Evolutionary conservation across 2,329 filamentous ascomycete species (phyloP).

Genomic region (Fusarium dlaminii): DNA sequence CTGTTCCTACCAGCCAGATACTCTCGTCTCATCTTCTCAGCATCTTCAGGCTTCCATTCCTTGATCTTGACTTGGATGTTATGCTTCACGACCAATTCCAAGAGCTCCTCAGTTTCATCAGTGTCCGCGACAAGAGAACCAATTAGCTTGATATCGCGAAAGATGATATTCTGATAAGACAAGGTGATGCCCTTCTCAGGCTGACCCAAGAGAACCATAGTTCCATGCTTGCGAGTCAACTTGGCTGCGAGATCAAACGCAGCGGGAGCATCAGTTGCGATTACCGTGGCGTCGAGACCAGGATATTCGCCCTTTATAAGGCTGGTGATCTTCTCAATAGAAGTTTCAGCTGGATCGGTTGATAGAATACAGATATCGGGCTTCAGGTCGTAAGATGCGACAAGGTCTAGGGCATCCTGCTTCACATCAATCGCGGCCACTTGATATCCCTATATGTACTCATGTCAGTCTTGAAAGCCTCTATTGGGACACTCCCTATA

Average conservation of each 20-base stretch:
- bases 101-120: neutral
- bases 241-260: slow-evolving; percentile 2
- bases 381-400: neutral
- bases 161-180: slow-evolving; percentile 3
- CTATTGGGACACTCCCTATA: fast-evolving
- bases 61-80: neutral
- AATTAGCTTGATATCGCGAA: neutral
- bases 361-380: neutral
- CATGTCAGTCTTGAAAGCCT: neutral
- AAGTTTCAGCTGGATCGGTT: neutral
- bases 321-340: neutral
- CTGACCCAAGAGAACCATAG: slow-evolving; percentile 6
- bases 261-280: neutral
- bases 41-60: slow-evolving; percentile 11
- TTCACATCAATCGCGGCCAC: slow-evolving; percentile 2
- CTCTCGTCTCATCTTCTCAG: slow-evolving; percentile 6
- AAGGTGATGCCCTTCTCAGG: neutral
- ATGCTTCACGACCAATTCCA: neutral
- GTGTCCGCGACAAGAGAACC: neutral
- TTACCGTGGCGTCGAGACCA: neutral
- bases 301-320: neutral
- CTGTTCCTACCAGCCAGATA: neutral
- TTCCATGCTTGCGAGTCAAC: slow-evolving; percentile 10
- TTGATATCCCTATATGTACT: neutral
- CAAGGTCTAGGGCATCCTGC: slow-evolving; percentile 1